phyloP scores from a whole-genome alignment of 176 grass and related monocot species.

The Zoysia pacifica region DNA sequence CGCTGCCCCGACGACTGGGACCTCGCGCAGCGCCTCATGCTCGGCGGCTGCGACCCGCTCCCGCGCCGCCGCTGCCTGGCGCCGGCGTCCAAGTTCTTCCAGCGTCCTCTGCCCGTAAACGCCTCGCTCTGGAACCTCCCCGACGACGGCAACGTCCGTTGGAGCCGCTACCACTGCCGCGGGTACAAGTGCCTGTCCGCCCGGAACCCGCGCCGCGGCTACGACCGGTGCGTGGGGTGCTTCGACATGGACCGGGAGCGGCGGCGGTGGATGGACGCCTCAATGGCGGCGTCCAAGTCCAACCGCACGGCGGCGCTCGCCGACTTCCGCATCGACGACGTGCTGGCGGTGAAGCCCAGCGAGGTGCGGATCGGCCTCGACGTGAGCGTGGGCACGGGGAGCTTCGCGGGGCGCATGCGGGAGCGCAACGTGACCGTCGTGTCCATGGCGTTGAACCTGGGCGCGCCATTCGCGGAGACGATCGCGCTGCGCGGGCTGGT shows the following conservation, averaged over 20 bases:
- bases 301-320: constrained; percentile 11
- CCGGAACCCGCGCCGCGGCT: constrained; percentile 64
- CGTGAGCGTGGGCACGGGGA: constrained; percentile 74
- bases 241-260: constrained; percentile 84
- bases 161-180: constrained; percentile 78
- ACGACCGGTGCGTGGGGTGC: constrained; percentile 67
- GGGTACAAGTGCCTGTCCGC: constrained; percentile 66
- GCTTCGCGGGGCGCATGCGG: constrained; percentile 83
- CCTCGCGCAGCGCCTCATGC: constrained; percentile 70
- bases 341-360: constrained; percentile 72
- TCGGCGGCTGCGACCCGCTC: constrained; percentile 79
- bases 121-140: constrained; percentile 69
- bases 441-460: constrained; percentile 64
- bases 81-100: constrained; percentile 65
- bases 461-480: constrained; percentile 82
- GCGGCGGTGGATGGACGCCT: constrained; percentile 46
- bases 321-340: constrained; percentile 68
- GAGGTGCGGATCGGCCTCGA: constrained; percentile 80
- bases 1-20: constrained; percentile 80
- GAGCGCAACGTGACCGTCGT: constrained; percentile 70
- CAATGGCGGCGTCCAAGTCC: background rate
- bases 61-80: constrained; percentile 80
- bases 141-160: constrained; percentile 76
- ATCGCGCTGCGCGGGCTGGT: constrained; percentile 79
- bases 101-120: constrained; percentile 50